These are phyloP conservation scores for Aureobasidium sp. DNA, from an alignment of 2,329 filamentous ascomycete species.

Conservation along the genomic window DNA sequence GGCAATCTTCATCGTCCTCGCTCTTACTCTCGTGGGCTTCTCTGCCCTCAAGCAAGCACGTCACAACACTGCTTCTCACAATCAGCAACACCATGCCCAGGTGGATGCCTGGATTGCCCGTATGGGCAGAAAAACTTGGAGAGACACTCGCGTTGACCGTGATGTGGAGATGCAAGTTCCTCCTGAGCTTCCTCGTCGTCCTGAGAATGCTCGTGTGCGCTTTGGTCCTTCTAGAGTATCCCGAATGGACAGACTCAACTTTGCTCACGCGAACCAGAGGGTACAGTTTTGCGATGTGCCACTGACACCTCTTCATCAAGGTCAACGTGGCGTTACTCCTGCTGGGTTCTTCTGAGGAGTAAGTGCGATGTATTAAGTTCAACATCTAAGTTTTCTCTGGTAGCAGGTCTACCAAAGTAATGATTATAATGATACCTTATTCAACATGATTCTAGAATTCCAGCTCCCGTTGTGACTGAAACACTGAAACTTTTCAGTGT, in stretches of 20 bases:
- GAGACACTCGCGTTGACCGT: background rate
- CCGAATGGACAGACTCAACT: background rate
- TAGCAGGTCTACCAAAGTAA: constrained; percentile 1
- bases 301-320: background rate
- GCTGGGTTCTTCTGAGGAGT: background rate
- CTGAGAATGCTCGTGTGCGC: background rate
- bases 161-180: constrained; percentile 2
- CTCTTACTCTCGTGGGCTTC: background rate
- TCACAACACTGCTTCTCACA: background rate
- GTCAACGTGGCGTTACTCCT: background rate
- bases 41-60: background rate
- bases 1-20: constrained; percentile 16
- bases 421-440: background rate
- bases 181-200: background rate
- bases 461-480: background rate
- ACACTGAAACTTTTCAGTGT: background rate
- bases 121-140: background rate
- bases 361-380: background rate
- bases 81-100: background rate
- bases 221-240: background rate
- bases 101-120: background rate
- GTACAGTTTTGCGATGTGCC: background rate
- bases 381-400: background rate
- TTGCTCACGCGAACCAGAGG: background rate
- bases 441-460: too few relatives aligned